These are phyloP conservation scores for Avena insularis DNA, from an alignment of 176 grass and related monocot genomes.

Conservation along the genomic window DNA sequence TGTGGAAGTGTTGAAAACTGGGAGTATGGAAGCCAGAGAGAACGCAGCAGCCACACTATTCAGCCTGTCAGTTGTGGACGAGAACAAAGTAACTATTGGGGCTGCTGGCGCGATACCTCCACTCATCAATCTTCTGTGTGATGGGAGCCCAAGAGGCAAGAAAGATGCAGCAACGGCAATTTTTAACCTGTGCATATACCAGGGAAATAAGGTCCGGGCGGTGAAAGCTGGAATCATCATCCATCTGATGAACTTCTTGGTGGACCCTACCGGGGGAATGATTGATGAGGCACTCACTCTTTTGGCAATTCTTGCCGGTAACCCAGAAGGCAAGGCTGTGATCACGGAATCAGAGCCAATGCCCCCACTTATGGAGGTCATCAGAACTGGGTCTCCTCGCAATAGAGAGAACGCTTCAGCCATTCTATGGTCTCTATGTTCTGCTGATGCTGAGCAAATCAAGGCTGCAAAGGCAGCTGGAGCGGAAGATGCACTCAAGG, in stretches of 20 bases:
- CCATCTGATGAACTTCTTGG: slow-evolving; percentile 81
- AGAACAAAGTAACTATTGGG: slow-evolving; percentile 86
- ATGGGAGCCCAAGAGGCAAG: slow-evolving; percentile 92
- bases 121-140: slow-evolving; percentile 75
- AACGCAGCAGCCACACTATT: slow-evolving; percentile 94
- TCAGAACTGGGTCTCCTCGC: slow-evolving; percentile 75
- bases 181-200: slow-evolving; percentile 94
- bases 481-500: slow-evolving; percentile 72
- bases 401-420: slow-evolving; percentile 81
- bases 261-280: slow-evolving; percentile 79
- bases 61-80: slow-evolving; percentile 87
- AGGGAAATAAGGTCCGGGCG: slow-evolving; percentile 82
- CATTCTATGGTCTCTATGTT: slow-evolving; percentile 78
- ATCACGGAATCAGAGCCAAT: slow-evolving; percentile 62
- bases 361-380: slow-evolving; percentile 62
- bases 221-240: slow-evolving; percentile 77
- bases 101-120: slow-evolving; percentile 82
- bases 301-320: slow-evolving; percentile 69
- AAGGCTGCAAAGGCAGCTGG: slow-evolving; percentile 63
- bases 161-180: slow-evolving; percentile 97
- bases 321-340: slow-evolving; percentile 72
- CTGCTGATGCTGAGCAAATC: slow-evolving; percentile 55
- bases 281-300: slow-evolving; percentile 91
- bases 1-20: slow-evolving; percentile 80
- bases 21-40: slow-evolving; percentile 97